Base-by-base conservation (phyloP, 257 asterid species). In the Primulina tabacum region DNA sequence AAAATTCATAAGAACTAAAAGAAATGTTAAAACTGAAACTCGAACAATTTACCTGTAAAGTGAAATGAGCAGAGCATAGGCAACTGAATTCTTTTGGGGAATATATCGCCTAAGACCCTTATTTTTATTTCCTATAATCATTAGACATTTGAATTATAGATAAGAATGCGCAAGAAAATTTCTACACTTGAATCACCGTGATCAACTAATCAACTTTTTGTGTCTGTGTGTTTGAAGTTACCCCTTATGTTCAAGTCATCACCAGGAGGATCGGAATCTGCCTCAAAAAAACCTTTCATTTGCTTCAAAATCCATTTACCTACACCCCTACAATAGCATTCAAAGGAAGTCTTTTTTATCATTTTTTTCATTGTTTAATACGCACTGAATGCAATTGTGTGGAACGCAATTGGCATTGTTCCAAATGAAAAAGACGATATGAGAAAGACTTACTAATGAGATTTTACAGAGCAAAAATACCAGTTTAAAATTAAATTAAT, bases 291-390 rank as follows among this genome's bases (percentile, higher is more conserved):
- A 16, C 80, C 96, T 86, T 85, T 84, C 94, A 87, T 81, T 78
- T 81, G 88, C 90, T 84, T 90, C 89, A 93, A 74, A 68, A 87
- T 87, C 97, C 97, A 93, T 84, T 93, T 89, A 37, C 99, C 99
- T 9, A 93, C 85, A 30, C 97, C 97, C 83, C 98, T 93, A 65
- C 43, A 80, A 43, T 60, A 16, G 57, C 68, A 73, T 60, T 71
- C 18, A 26, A 61, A 52, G 34, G 14, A 57, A 43, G 17, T 60
- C 16, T 38, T 63, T 40, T 60, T 57, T 5, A 60, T 37, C 8
- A 33, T 18, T 35, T 24, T 40, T 24, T 65, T 55, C 60, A 57
- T 71, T 40, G 28, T 30, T 33, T 65, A 29, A 21, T 14, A 66
- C 43, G 50, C 30, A 53, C 20, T 28, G 40, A 69, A 28, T 26